phyloP scores from a whole-genome alignment of 192 early-diverging fungal genomes.

The Mortierella alpina region DNA sequence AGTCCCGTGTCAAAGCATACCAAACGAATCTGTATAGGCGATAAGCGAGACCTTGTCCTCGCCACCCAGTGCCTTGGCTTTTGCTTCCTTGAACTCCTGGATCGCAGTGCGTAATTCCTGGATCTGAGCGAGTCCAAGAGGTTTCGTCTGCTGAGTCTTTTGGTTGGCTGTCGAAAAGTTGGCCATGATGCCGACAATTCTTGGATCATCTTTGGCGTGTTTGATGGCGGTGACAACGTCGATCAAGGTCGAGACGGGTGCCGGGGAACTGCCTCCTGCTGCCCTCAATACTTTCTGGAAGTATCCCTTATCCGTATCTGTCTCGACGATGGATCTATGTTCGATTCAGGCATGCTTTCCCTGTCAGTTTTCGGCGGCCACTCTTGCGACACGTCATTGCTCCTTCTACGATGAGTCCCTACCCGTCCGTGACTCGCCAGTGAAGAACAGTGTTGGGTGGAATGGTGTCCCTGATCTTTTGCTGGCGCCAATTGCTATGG shows the following conservation, averaged over 20 bases:
- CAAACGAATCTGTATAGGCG: slow-evolving; percentile 77
- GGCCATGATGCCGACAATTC: slow-evolving; percentile 59
- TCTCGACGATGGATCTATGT: slow-evolving; percentile 51
- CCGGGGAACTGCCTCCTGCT: slow-evolving; percentile 24
- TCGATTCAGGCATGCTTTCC: background rate
- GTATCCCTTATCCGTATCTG: slow-evolving; percentile 41
- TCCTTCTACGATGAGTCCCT: background rate
- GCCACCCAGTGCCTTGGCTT: slow-evolving; percentile 58
- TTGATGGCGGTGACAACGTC: slow-evolving; percentile 58
- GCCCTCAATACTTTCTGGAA: slow-evolving; percentile 35
- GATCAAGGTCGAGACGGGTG: slow-evolving; percentile 46
- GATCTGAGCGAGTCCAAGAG: slow-evolving; percentile 65
- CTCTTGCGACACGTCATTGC: too few relatives aligned
- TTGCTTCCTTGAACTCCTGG: slow-evolving; percentile 60
- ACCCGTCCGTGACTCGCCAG: slow-evolving; percentile 54
- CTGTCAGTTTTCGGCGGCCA: background rate
- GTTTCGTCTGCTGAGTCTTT: slow-evolving; percentile 15
- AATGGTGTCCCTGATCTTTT: slow-evolving; percentile 44
- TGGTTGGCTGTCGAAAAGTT: slow-evolving; percentile 46
- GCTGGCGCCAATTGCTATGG: slow-evolving; percentile 37
- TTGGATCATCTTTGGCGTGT: slow-evolving; percentile 61
- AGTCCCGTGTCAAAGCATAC: slow-evolving; percentile 19
- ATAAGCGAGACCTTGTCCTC: slow-evolving; percentile 59
- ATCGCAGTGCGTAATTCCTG: slow-evolving; percentile 72
- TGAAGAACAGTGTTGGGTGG: slow-evolving; percentile 53